Evolutionary conservation across 495 filamentous ascomycete genomes (phyloP), one percentile per base, ranked within the genome.

Genomic region (Xylaria palmicola): DNA sequence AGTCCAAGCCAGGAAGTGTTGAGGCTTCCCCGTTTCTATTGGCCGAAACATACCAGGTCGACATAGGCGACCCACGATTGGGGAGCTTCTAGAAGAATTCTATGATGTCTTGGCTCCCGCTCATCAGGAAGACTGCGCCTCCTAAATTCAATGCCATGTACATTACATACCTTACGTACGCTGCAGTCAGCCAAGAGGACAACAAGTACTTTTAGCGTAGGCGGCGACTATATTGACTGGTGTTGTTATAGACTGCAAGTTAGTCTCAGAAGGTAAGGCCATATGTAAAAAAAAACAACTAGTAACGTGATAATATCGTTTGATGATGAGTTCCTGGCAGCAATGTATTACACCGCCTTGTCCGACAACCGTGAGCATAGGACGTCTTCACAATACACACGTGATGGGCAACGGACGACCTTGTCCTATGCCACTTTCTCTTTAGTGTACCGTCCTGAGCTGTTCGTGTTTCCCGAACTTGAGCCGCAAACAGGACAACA

Each of bases 41-140:
- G 34, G 51, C 6, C 6, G 15, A 32, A 30, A 32, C 15, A 22
- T 17, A 27, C 27, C 53, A 44, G 53, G 4, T 26, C 34, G 37
- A 41, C 53, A 44, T 1, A 27, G 9, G 34, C 27, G 51, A 34
- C 32, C 53, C 24, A 19, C n/a, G 13, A 56, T 32, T 40, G 22
- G 34, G 27, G 24, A 56, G n/a, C 55, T 58, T 58, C 55, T 49
- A 58, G 55, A 58, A 58, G 49, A 58, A 15, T 58, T 58, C 55
- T 29, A 58, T 15, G 37, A 30, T 17, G 39, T 37, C 30, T 39
- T 48, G 43, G 41, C 30, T 27, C 17, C 53, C 7, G 36, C 39
- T 58, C 26, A 26, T 48, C 24, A 27, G n/a, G n/a, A n/a, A n/a
- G 12, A 39, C 20, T 54, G 20, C 51, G 32, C 36, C 43, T 48